A percentile compares a stretch with the other conserved stretches of the same genome.
Conservation (phyloP, 2,329 filamentous ascomycete genomes). For the Colletotrichum tofieldiae region DNA sequence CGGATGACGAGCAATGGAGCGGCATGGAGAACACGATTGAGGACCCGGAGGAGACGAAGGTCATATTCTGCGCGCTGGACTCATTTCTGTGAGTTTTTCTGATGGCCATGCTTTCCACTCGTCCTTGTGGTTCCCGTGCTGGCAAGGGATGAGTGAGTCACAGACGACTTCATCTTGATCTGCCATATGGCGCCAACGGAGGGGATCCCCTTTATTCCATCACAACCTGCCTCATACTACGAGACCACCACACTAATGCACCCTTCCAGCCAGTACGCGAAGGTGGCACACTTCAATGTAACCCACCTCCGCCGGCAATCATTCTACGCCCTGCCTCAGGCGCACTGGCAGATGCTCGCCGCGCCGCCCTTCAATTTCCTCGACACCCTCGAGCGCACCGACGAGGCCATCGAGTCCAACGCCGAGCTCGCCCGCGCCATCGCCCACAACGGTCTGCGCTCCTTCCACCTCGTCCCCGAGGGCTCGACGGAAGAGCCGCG, state of each 20-base stretch:
- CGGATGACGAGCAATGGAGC: conserved; percentile 66
- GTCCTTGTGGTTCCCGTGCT: conserved; percentile 21
- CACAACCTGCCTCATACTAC: background rate
- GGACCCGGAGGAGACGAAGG: conserved; percentile 85
- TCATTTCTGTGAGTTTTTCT: conserved; percentile 83
- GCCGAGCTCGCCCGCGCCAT: conserved; percentile 87
- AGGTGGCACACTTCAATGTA: conserved; percentile 88
- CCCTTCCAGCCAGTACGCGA: conserved; percentile 82
- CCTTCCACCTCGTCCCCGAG: conserved; percentile 71
- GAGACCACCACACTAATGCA: background rate
- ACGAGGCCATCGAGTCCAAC: conserved; percentile 91
- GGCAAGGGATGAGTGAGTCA: background rate
- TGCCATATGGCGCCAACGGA: background rate
- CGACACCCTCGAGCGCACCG: conserved; percentile 82
- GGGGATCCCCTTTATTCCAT: conserved; percentile 33
- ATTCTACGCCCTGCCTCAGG: conserved; percentile 90
- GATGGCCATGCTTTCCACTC: too few relatives aligned
- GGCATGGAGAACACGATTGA: conserved; percentile 76
- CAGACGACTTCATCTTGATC: background rate
- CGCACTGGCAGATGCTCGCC: conserved; percentile 88
- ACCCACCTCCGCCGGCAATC: conserved; percentile 92
- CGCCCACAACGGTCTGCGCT: conserved; percentile 76
- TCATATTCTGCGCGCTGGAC: conserved; percentile 87
- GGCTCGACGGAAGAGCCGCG: conserved; percentile 56
- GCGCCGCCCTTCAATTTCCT: conserved; percentile 87